These are phyloP conservation scores for Skeletonema marinoi DNA, from an alignment of 108 stramenopile species.

Conservation along the genomic window DNA sequence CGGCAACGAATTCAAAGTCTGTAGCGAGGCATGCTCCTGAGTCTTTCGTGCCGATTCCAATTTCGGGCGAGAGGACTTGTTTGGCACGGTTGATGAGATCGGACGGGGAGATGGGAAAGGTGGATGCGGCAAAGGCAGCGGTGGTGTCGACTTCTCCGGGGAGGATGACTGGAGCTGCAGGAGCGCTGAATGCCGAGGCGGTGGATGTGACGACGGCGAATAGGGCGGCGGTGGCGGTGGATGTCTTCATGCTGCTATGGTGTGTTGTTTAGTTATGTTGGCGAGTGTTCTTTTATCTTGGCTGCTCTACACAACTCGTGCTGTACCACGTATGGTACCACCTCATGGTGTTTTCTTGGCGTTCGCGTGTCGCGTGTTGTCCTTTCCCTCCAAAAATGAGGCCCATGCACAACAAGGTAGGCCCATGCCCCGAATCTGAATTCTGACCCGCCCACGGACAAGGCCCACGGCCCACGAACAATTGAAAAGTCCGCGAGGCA, in stretches of 20 bases:
- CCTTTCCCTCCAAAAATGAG: too few species aligned
- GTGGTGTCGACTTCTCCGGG: constrained; percentile 40
- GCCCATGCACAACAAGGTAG: too few species aligned
- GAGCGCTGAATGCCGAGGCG: neutral
- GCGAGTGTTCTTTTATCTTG: too few species aligned
- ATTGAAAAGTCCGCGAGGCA: too few species aligned
- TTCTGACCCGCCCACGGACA: too few species aligned
- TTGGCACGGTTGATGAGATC: constrained; percentile 55
- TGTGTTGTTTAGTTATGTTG: too few species aligned
- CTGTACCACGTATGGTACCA: too few species aligned
- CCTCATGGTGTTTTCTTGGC: too few species aligned
- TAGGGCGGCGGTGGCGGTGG: neutral
- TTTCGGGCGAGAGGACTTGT: constrained; percentile 45
- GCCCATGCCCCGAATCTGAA: too few species aligned
- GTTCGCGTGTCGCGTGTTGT: too few species aligned
- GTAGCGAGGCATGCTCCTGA: constrained; percentile 66
- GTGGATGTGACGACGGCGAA: neutral
- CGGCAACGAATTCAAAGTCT: constrained; percentile 74
- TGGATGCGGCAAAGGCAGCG: constrained; percentile 35
- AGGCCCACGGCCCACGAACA: too few species aligned
- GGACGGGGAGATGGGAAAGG: constrained; percentile 58
- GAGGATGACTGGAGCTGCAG: constrained; percentile 8
- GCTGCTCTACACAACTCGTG: too few species aligned
- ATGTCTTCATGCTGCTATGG: neutral
- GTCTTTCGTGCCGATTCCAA: constrained; percentile 56